Conservation (phyloP, 129 eudicot species). For the Logfia minima region DNA sequence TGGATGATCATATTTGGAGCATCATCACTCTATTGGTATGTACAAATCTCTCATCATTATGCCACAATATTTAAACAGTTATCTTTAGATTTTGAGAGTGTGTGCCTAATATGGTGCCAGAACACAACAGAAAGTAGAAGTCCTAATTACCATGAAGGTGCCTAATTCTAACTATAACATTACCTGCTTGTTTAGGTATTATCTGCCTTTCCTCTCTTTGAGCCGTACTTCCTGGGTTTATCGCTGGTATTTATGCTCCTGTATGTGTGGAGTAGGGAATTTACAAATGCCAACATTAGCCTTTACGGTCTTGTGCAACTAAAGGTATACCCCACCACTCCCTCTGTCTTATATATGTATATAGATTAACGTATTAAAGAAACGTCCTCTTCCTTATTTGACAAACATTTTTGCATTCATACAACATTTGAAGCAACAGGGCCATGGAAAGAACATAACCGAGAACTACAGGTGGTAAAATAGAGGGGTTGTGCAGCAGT, state of each 20-base stretch:
- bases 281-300: constrained; percentile 67
- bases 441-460: constrained; percentile 1
- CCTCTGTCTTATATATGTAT: neutral
- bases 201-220: constrained; percentile 54
- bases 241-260: constrained; percentile 95
- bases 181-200: constrained; percentile 46
- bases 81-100: neutral
- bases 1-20: constrained; percentile 94
- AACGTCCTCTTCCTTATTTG: no score
- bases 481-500: no score
- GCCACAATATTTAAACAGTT: neutral
- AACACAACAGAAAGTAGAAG: neutral
- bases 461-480: constrained; percentile 5
- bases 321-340: constrained; percentile 45
- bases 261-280: constrained; percentile 93
- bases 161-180: no score
- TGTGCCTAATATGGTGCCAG: neutral
- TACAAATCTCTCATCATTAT: constrained; percentile 1
- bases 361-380: neutral
- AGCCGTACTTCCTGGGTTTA: constrained; percentile 61
- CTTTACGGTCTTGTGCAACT: constrained; percentile 77
- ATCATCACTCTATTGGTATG: constrained; percentile 59
- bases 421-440: neutral
- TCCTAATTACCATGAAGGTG: neutral
- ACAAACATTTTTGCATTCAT: neutral